phyloP scores from a whole-genome alignment of 2,329 filamentous ascomycete genomes.

The Alternaria hordeiaustralica region DNA sequence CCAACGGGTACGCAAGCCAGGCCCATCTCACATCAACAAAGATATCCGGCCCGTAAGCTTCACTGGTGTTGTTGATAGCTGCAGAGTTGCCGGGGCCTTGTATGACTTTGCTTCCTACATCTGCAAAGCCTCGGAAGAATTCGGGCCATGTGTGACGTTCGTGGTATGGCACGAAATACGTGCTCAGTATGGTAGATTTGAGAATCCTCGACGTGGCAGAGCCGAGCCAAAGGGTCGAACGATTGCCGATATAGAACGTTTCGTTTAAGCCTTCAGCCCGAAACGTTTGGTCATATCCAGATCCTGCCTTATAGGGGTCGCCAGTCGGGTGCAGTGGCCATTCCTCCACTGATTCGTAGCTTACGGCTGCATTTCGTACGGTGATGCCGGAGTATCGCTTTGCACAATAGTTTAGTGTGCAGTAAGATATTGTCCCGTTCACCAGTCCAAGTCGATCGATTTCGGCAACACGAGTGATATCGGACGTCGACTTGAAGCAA shows the following conservation, averaged over 20 bases:
- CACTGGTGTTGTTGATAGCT: not conserved
- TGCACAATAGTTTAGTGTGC: not conserved
- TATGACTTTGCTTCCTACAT: not conserved
- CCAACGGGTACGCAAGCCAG: not conserved
- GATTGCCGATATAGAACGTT: not conserved
- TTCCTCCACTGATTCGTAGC: not conserved
- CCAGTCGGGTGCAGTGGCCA: not conserved
- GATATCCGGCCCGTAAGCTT: not conserved
- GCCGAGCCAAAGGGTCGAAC: rapidly evolving
- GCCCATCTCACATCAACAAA: not conserved
- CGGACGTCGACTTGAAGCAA: not conserved
- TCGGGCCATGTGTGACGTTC: not conserved
- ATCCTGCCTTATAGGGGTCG: not conserved
- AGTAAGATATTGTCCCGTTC: not conserved
- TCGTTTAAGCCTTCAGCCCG: not conserved
- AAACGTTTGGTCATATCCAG: not conserved
- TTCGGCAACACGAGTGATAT: not conserved
- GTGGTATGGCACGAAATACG: too few relatives aligned
- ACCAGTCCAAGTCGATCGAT: not conserved
- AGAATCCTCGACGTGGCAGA: rapidly evolving
- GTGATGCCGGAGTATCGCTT: rapidly evolving
- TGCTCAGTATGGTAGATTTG: not conserved
- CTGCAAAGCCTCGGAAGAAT: not conserved
- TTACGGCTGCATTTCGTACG: not conserved
- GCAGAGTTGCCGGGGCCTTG: not conserved